Evolutionary conservation across 257 asterid genomes (phyloP).

Genomic region (Paraleonurus japonicus): DNA sequence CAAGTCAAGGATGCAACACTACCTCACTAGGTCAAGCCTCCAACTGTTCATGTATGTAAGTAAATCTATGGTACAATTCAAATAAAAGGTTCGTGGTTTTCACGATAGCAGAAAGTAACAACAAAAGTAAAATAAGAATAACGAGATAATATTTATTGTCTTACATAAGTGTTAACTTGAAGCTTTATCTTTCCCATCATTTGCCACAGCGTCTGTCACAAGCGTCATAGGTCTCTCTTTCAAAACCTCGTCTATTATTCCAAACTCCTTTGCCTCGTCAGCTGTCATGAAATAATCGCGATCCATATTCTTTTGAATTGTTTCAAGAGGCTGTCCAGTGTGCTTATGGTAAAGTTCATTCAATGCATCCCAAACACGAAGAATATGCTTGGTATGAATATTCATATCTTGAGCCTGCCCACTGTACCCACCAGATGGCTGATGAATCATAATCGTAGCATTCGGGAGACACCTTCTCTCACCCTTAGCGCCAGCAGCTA

Average conservation of each 20-base stretch:
- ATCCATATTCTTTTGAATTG: slow-evolving; percentile 72
- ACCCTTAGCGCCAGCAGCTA: slow-evolving; percentile 97
- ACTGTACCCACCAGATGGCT: slow-evolving; percentile 91
- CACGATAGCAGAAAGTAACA: neutral
- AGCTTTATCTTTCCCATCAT: slow-evolving; percentile 54
- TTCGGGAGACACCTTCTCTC: slow-evolving; percentile 86
- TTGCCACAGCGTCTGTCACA: slow-evolving; percentile 67
- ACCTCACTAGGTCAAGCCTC: neutral
- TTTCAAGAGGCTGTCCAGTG: slow-evolving; percentile 73
- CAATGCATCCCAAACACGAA: slow-evolving; percentile 80
- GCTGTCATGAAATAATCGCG: slow-evolving; percentile 96
- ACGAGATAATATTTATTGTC: neutral
- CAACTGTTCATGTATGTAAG: neutral
- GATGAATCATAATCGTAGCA: slow-evolving; percentile 90
- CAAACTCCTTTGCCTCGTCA: slow-evolving; percentile 86
- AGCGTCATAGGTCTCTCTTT: slow-evolving; percentile 71
- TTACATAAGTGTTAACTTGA: slow-evolving; percentile 53
- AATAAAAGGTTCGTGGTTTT: neutral
- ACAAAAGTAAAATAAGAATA: slow-evolving; percentile 1
- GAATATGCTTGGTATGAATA: slow-evolving; percentile 80
- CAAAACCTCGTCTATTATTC: slow-evolving; percentile 88
- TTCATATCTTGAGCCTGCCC: slow-evolving; percentile 93
- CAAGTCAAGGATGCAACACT: neutral
- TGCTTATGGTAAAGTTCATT: slow-evolving; percentile 79
- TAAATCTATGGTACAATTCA: slow-evolving; percentile 1